phyloP scores from a whole-genome alignment of 2,329 filamentous ascomycete genomes.

The Zymoseptoria brevis region DNA sequence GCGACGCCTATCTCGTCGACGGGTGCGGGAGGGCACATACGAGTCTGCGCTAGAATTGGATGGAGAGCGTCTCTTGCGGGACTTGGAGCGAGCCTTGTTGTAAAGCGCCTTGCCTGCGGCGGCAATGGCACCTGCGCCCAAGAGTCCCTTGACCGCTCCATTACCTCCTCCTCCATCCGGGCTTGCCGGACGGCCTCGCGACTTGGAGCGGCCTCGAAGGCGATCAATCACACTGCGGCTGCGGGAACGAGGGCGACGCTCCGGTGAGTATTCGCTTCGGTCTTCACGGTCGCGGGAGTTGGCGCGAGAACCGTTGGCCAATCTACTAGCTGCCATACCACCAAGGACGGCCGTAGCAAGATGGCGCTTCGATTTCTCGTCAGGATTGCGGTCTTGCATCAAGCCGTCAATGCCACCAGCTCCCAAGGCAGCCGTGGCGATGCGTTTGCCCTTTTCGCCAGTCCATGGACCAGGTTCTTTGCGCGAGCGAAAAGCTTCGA shows the following conservation, averaged over 20 bases:
- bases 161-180: constrained; percentile 37
- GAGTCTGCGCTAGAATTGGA: constrained; percentile 43
- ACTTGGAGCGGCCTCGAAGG: constrained; percentile 44
- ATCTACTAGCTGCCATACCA: constrained; percentile 74
- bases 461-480: constrained; percentile 86
- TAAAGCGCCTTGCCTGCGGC: constrained; percentile 46
- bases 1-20: constrained; percentile 33
- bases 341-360: constrained; percentile 81
- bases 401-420: constrained; percentile 80
- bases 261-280: constrained; percentile 31
- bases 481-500: constrained; percentile 83
- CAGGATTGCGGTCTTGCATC: constrained; percentile 53
- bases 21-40: constrained; percentile 44
- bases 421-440: constrained; percentile 77
- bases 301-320: constrained; percentile 72
- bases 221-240: constrained; percentile 51
- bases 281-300: constrained; percentile 45
- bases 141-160: constrained; percentile 42
- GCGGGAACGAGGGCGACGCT: constrained; percentile 48
- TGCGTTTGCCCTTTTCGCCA: constrained; percentile 82
- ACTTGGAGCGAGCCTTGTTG: constrained; percentile 49
- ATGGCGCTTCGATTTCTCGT: constrained; percentile 70
- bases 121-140: constrained; percentile 42
- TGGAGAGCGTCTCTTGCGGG: constrained; percentile 40
- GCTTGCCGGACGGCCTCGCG: constrained; percentile 33